phyloP scores from a whole-genome alignment of 2,329 filamentous ascomycete species.

The Catunica adiposa region DNA sequence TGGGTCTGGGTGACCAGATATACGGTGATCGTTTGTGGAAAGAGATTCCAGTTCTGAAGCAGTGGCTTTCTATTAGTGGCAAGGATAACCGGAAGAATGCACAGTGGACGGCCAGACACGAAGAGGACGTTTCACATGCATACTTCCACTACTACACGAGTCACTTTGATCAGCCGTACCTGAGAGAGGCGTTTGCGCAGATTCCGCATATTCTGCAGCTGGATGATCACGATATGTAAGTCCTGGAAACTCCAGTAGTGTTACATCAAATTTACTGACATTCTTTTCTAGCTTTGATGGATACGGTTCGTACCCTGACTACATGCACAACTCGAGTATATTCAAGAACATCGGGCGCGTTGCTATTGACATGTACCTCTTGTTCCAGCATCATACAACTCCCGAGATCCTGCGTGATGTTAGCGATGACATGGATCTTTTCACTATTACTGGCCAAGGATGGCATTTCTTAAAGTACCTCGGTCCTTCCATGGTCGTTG shows the following conservation, averaged over 20 bases:
- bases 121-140: conserved; percentile 87
- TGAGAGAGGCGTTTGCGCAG: conserved; percentile 91
- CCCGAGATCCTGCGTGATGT: conserved; percentile 83
- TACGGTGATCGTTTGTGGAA: conserved; percentile 94
- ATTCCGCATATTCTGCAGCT: conserved; percentile 87
- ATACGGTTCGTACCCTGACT: conserved; percentile 90
- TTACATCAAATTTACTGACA: conserved; percentile 14
- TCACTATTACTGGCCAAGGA: conserved; percentile 89
- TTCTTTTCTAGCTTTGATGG: conserved; percentile 60
- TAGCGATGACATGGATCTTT: conserved; percentile 74
- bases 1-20: conserved; percentile 86
- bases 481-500: conserved; percentile 74
- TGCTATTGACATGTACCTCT: conserved; percentile 90
- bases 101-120: conserved; percentile 81
- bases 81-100: conserved; percentile 85
- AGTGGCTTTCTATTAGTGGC: conserved; percentile 86
- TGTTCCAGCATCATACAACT: conserved; percentile 97
- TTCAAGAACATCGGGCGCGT: conserved; percentile 97
- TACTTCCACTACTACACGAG: conserved; percentile 99
- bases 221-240: conserved; percentile 96
- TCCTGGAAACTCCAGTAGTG: conserved; percentile 18
- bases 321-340: conserved; percentile 95
- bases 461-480: conserved; percentile 99
- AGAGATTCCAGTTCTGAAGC: conserved; percentile 80
- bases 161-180: conserved; percentile 90